phyloP scores from a whole-genome alignment of 2,329 filamentous ascomycete species.

The Gnomoniopsis smithogilvyi region DNA sequence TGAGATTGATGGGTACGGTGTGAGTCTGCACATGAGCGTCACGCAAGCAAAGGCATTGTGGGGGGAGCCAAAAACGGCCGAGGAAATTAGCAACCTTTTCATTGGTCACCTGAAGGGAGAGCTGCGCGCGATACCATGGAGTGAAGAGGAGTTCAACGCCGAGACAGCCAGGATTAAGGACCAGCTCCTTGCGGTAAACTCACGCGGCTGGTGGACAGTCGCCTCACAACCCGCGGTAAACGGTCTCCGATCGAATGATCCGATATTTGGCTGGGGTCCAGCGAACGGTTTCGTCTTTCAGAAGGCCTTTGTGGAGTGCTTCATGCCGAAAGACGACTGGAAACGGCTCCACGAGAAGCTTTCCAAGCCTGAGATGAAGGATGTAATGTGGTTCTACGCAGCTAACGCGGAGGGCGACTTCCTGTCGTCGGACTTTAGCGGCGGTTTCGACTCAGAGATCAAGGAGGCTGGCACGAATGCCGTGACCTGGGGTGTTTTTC shows the following conservation, averaged over 20 bases:
- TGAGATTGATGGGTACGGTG: constrained; percentile 96
- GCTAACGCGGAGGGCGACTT: constrained; percentile 77
- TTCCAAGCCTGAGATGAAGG: constrained; percentile 51
- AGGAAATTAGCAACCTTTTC: constrained; percentile 80
- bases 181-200: constrained; percentile 73
- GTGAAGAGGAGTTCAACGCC: constrained; percentile 78
- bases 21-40: constrained; percentile 89
- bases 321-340: constrained; percentile 76
- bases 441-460: constrained; percentile 20
- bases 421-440: constrained; percentile 59
- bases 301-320: constrained; percentile 97
- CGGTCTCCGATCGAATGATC: constrained; percentile 71
- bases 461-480: constrained; percentile 70
- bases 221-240: constrained; percentile 95
- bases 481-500: constrained; percentile 95
- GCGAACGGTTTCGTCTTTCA: constrained; percentile 93
- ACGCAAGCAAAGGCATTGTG: constrained; percentile 79
- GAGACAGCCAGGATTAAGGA: constrained; percentile 81
- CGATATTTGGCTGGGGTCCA: constrained; percentile 90
- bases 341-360: constrained; percentile 61
- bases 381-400: constrained; percentile 82
- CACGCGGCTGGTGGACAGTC: constrained; percentile 90
- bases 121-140: constrained; percentile 85
- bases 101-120: constrained; percentile 76
- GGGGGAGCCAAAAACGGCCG: constrained; percentile 68